Conservation (phyloP, 208 protist species). For the Sergeia podlipaevii region DNA sequence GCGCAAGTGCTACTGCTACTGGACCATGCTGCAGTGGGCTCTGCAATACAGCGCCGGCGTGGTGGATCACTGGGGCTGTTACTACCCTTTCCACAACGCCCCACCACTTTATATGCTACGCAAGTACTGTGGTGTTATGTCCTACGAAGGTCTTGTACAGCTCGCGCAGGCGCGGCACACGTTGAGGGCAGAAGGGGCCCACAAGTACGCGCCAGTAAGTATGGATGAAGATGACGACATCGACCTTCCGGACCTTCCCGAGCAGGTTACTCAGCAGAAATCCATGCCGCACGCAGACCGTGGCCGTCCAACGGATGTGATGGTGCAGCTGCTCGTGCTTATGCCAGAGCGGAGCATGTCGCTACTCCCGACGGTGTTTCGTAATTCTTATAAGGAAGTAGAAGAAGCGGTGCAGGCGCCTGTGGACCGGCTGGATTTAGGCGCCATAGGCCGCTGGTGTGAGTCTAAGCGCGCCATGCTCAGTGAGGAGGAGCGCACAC, state of each 20-base stretch:
- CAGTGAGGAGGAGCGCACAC: constrained; percentile 71
- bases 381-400: constrained; percentile 58
- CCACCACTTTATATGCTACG: constrained; percentile 60
- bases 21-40: constrained; percentile 90
- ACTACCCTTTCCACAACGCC: constrained; percentile 78
- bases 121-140: constrained; percentile 79
- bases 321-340: constrained; percentile 79
- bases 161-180: constrained; percentile 31
- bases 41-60: constrained; percentile 82
- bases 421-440: constrained; percentile 73
- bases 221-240: constrained; percentile 26
- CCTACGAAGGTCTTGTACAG: constrained; percentile 59
- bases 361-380: constrained; percentile 60
- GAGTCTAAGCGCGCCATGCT: constrained; percentile 51
- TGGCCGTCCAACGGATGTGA: constrained; percentile 58
- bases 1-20: constrained; percentile 82
- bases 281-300: background rate
- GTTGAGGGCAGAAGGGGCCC: constrained; percentile 1
- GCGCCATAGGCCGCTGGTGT: constrained; percentile 60
- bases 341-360: constrained; percentile 51
- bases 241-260: too few species aligned
- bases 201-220: too few species aligned
- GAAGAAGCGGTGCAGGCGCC: constrained; percentile 53
- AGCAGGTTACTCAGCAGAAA: background rate
- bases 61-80: constrained; percentile 85